These are phyloP conservation scores for Dendrocalamus latiflorus DNA, from an alignment of 202 grass and related monocot genomes.

Conservation along the genomic window DNA sequence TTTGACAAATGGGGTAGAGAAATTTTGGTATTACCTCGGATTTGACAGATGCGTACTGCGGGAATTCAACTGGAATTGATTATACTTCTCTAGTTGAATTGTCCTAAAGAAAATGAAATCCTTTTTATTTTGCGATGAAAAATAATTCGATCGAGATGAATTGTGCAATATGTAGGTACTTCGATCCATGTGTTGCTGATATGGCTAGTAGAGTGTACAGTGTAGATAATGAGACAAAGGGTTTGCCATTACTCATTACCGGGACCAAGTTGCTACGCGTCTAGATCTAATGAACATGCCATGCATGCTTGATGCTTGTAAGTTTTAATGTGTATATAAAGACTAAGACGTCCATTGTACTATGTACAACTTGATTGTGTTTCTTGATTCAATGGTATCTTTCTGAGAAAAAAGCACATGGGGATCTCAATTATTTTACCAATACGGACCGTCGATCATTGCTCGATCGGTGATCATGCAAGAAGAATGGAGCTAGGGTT, in stretches of 20 bases:
- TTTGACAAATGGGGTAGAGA: too few relatives aligned
- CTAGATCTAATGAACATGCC: neutral
- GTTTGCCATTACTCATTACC: neutral
- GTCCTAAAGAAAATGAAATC: neutral
- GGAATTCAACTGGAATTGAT: too few relatives aligned
- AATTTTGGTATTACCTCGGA: too few relatives aligned
- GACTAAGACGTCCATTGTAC: neutral
- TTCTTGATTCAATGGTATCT: too few relatives aligned
- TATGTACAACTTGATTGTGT: too few relatives aligned
- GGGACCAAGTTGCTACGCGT: neutral
- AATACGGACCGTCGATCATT: slow-evolving; percentile 14
- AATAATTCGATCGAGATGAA: neutral
- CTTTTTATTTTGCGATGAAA: neutral
- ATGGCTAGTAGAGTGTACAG: neutral
- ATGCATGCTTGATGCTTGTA: too few relatives aligned
- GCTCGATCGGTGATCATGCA: neutral
- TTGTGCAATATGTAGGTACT: neutral
- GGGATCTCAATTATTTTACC: slow-evolving; percentile 21
- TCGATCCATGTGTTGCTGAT: neutral
- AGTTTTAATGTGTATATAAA: neutral
- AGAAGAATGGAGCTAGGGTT: neutral
- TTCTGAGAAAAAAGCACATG: neutral
- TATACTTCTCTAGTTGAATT: neutral
- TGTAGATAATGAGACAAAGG: neutral
- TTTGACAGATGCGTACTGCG: too few relatives aligned